Conservation (phyloP, 2,329 filamentous ascomycete species). For the Dactylellina haptotyla region DNA sequence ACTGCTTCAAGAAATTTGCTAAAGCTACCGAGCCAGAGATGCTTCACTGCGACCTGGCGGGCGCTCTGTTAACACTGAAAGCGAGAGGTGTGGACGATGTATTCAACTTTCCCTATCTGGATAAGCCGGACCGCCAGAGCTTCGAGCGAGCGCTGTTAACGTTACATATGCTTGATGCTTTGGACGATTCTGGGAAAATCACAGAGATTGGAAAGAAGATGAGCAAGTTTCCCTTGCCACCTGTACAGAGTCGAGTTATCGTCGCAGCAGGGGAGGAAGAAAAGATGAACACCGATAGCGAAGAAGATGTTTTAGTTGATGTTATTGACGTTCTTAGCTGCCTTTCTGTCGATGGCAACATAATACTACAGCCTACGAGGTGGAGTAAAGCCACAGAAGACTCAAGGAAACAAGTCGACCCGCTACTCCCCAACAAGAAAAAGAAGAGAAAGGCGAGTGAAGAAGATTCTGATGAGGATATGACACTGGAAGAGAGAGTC, state of each 20-base stretch:
- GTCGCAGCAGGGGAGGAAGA: slow-evolving; percentile 78
- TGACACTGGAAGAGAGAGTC: slow-evolving; percentile 36
- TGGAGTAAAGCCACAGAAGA: slow-evolving; percentile 37
- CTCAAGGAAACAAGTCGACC: slow-evolving; percentile 25
- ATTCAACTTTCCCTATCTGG: slow-evolving; percentile 83
- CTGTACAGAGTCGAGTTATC: slow-evolving; percentile 81
- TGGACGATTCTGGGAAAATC: slow-evolving; percentile 77
- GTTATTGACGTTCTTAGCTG: slow-evolving; percentile 72
- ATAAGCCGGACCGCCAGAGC: slow-evolving; percentile 78
- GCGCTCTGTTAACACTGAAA: slow-evolving; percentile 91
- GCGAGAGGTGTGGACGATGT: slow-evolving; percentile 86
- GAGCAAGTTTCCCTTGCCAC: slow-evolving; percentile 83
- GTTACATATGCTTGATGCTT: slow-evolving; percentile 79
- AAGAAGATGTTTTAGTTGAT: slow-evolving; percentile 77
- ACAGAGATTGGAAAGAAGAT: slow-evolving; percentile 79
- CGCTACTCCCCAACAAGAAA: slow-evolving; percentile 30
- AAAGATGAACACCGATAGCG: background rate
- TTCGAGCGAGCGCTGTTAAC: slow-evolving; percentile 84
- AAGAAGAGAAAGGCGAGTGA: slow-evolving; percentile 51
- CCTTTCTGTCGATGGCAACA: slow-evolving; percentile 56
- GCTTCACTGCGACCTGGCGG: slow-evolving; percentile 84
- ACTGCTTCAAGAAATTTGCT: slow-evolving; percentile 72
- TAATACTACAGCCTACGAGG: slow-evolving; percentile 55
- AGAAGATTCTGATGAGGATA: slow-evolving; percentile 48
- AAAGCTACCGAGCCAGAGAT: slow-evolving; percentile 88